Percentiles rank a stretch among this genome's conserved stretches.
Conservation (phyloP, 192 early-diverging fungal species). For the Gryganskiella cystojenkinii region DNA sequence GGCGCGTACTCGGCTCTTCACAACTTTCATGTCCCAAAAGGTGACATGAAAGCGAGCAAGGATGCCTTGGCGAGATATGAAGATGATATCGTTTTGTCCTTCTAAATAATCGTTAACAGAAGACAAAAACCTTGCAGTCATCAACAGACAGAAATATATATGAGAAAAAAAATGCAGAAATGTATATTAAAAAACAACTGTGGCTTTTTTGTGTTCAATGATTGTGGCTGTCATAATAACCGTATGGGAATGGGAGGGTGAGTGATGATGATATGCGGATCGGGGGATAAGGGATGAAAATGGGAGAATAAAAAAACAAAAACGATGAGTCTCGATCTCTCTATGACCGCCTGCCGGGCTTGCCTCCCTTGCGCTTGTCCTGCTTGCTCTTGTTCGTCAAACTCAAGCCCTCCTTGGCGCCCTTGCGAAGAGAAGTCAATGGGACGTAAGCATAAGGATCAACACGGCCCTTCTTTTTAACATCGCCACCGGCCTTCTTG, state of each 20-base stretch:
- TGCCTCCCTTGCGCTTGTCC: slow-evolving; percentile 46
- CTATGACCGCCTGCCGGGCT: slow-evolving; percentile 37
- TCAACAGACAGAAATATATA: no score
- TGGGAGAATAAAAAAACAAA: neutral
- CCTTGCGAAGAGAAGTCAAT: slow-evolving; percentile 62
- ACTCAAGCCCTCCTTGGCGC: slow-evolving; percentile 35
- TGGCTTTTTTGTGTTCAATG: no score
- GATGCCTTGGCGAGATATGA: no score
- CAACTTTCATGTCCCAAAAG: no score
- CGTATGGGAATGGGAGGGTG: neutral
- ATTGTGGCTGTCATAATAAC: neutral
- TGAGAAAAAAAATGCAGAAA: no score
- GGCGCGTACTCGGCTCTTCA: no score
- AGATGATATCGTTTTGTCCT: no score
- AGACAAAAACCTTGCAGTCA: no score
- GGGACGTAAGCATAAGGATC: slow-evolving; percentile 99
- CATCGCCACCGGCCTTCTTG: slow-evolving; percentile 91
- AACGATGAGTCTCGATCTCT: neutral
- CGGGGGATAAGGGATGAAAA: neutral
- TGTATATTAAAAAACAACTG: no score
- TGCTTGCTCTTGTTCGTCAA: slow-evolving; percentile 50
- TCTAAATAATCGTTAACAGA: no score
- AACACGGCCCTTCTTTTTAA: slow-evolving; percentile 85
- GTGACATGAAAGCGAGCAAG: no score
- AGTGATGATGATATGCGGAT: neutral